phyloP scores from a whole-genome alignment of 495 filamentous ascomycete genomes.

The Endocarpon pusillum region DNA sequence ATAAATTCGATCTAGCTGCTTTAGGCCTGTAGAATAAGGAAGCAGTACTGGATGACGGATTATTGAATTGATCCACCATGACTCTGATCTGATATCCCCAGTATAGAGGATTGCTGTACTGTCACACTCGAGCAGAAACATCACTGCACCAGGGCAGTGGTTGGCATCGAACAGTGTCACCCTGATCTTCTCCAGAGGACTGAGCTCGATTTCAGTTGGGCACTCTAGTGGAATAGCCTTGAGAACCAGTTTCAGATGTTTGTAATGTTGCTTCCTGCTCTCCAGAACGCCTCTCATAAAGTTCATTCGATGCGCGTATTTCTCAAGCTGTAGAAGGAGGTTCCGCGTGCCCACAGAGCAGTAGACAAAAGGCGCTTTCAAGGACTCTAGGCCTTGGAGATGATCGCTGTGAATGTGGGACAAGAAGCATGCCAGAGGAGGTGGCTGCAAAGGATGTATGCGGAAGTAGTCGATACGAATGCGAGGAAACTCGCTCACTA shows the following conservation, averaged over 20 bases:
- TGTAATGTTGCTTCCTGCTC: slow-evolving; percentile 46
- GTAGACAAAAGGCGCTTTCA: slow-evolving; percentile 67
- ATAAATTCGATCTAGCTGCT: slow-evolving; percentile 61
- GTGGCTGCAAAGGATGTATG: slow-evolving; percentile 27
- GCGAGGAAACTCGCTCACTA: slow-evolving; percentile 31
- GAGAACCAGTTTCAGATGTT: slow-evolving; percentile 53
- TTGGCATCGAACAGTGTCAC: slow-evolving; percentile 86
- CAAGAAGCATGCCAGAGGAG: slow-evolving; percentile 74
- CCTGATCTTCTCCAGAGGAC: slow-evolving; percentile 44
- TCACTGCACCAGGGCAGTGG: slow-evolving; percentile 80
- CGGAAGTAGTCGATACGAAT: slow-evolving; percentile 71
- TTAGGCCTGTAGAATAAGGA: slow-evolving; percentile 52
- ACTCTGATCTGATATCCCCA: slow-evolving; percentile 72
- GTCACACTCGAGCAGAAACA: slow-evolving; percentile 77
- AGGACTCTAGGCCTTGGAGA: slow-evolving; percentile 62
- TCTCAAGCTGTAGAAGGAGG: slow-evolving; percentile 56
- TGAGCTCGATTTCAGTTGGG: slow-evolving; percentile 60
- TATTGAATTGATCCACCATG: slow-evolving; percentile 51
- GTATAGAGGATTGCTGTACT: slow-evolving; percentile 74
- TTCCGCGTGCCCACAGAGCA: slow-evolving; percentile 72
- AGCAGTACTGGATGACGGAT: slow-evolving; percentile 54
- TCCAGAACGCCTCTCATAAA: slow-evolving; percentile 64
- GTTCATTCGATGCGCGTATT: slow-evolving; percentile 62
- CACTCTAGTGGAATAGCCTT: slow-evolving; percentile 76
- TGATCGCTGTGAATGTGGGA: slow-evolving; percentile 92